These are phyloP conservation scores for Hemisphaericaspora xylofermentans DNA, from an alignment of 1,139 yeast genomes.

Conservation along the genomic window DNA sequence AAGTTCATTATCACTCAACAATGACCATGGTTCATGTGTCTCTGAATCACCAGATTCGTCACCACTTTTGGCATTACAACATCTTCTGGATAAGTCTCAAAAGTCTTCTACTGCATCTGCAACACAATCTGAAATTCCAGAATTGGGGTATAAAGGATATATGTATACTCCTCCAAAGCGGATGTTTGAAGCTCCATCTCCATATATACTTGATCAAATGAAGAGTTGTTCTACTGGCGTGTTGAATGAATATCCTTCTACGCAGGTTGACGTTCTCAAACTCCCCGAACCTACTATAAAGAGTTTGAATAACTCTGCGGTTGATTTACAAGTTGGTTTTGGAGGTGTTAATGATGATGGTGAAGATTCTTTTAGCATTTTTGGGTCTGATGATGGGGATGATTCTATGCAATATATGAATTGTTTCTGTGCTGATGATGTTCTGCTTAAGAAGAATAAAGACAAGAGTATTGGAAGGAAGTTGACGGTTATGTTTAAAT, in stretches of 20 bases:
- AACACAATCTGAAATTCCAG: too few relatives aligned
- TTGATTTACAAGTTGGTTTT: background rate
- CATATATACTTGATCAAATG: too few relatives aligned
- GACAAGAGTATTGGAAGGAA: background rate
- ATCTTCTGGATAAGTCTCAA: background rate
- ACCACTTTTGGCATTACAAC: background rate
- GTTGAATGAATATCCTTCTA: slow-evolving; percentile 10
- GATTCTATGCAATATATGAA: slow-evolving; percentile 12
- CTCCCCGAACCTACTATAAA: background rate
- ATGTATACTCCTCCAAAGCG: background rate
- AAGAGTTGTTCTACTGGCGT: background rate
- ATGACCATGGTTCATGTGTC: background rate
- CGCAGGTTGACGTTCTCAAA: slow-evolving; percentile 14
- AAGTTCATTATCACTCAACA: background rate
- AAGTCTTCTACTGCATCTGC: too few relatives aligned
- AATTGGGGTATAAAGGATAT: background rate
- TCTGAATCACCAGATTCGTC: background rate
- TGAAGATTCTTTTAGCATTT: background rate
- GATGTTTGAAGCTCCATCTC: too few relatives aligned
- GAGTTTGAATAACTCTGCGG: background rate
- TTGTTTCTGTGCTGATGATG: background rate
- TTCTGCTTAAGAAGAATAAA: background rate
- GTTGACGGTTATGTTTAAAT: background rate
- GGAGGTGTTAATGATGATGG: too few relatives aligned
- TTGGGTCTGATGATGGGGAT: slow-evolving; percentile 12